Evolutionary conservation across 2,329 filamentous ascomycete species (phyloP).

Genomic region (Mollisiaceae sp.): DNA sequence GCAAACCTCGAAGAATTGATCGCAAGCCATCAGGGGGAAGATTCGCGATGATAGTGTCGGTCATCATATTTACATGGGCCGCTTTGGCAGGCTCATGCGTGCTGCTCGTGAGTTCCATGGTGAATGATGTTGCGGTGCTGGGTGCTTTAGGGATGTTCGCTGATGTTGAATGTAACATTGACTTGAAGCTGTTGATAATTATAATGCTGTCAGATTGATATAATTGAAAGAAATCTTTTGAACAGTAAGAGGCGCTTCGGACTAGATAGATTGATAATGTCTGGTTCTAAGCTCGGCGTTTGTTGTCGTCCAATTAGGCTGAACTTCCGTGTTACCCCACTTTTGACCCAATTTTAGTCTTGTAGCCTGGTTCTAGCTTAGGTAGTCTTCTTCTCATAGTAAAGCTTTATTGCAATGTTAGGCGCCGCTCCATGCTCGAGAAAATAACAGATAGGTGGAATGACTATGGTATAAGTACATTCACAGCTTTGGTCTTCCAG

Average conservation of each 20-base stretch:
- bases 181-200: too few relatives aligned
- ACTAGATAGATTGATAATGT: not conserved
- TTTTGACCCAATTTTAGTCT: not conserved
- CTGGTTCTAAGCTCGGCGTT: too few relatives aligned
- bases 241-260: too few relatives aligned
- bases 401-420: too few relatives aligned
- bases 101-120: not conserved
- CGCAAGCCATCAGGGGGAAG: constrained; percentile 48
- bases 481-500: too few relatives aligned
- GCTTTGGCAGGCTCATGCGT: constrained; percentile 29
- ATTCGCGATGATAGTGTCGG: constrained; percentile 51
- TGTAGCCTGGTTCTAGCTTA: not conserved
- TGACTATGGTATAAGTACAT: too few relatives aligned
- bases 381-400: not conserved
- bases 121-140: not conserved
- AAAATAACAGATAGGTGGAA: too few relatives aligned
- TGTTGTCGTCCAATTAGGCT: too few relatives aligned
- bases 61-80: constrained; percentile 54
- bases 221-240: too few relatives aligned
- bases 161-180: not conserved
- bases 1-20: constrained; percentile 44
- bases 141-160: not conserved
- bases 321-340: not conserved
- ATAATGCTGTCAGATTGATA: too few relatives aligned
- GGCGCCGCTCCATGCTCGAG: too few relatives aligned